Evolutionary conservation across 2,329 filamentous ascomycete species (phyloP).

Genomic region (Fusarium sp.): DNA sequence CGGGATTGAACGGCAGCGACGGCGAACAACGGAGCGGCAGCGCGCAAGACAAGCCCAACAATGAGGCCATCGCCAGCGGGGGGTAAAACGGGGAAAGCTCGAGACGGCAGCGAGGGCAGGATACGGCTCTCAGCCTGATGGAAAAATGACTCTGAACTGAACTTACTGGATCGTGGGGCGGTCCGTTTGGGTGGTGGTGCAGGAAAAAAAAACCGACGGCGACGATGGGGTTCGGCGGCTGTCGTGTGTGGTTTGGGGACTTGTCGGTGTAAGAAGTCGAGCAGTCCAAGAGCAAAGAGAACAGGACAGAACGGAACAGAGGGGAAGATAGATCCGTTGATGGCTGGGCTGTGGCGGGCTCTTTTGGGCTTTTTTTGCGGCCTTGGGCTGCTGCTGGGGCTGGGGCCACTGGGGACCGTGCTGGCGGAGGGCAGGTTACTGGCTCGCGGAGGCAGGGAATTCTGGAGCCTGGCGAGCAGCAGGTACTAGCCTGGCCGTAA

Average conservation of each 20-base stretch:
- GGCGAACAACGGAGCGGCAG: slow-evolving; percentile 24
- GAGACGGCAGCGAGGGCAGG: slow-evolving; percentile 8
- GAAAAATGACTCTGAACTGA: slow-evolving; percentile 28
- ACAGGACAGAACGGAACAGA: slow-evolving; percentile 26
- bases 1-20: slow-evolving; percentile 20
- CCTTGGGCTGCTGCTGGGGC: slow-evolving; percentile 36
- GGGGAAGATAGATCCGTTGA: slow-evolving; percentile 36
- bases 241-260: slow-evolving; percentile 44
- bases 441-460: slow-evolving; percentile 25
- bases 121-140: background rate
- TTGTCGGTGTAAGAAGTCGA: slow-evolving; percentile 49
- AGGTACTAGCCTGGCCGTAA: background rate
- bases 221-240: slow-evolving; percentile 38
- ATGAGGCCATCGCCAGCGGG: slow-evolving; percentile 41
- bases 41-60: slow-evolving; percentile 23
- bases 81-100: slow-evolving; percentile 14
- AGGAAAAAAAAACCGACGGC: slow-evolving; percentile 49
- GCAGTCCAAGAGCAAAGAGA: slow-evolving; percentile 24
- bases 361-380: slow-evolving; percentile 37
- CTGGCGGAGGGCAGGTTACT: slow-evolving; percentile 29
- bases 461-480: slow-evolving; percentile 40
- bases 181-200: slow-evolving; percentile 47
- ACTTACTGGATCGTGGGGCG: slow-evolving; percentile 47
- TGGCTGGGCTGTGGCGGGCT: slow-evolving; percentile 6
- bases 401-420: slow-evolving; percentile 25